Conservation (phyloP, 2,329 filamentous ascomycete species). For the Penicillium sp. region DNA sequence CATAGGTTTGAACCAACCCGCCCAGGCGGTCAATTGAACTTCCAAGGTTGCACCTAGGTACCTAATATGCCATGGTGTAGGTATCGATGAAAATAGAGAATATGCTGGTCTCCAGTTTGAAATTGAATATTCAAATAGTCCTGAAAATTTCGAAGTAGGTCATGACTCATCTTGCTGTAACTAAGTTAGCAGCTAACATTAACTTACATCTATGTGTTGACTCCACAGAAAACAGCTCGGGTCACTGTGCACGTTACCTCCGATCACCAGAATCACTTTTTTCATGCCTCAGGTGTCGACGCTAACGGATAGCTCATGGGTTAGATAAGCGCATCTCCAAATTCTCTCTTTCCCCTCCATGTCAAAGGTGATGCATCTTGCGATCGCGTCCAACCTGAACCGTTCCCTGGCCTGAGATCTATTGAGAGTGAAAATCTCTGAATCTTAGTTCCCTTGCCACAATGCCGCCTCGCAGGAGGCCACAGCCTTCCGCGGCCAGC, state of each 20-base stretch:
- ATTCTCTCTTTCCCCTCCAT: slow-evolving; percentile 27
- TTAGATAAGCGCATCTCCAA: slow-evolving; percentile 26
- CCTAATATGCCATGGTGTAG: too few relatives aligned
- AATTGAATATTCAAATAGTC: too few relatives aligned
- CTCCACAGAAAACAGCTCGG: too few relatives aligned
- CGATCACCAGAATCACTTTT: neutral
- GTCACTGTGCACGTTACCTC: too few relatives aligned
- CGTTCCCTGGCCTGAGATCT: slow-evolving; percentile 12
- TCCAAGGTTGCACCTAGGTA: too few relatives aligned
- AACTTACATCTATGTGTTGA: neutral
- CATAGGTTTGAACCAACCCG: too few relatives aligned
- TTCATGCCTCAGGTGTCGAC: slow-evolving; percentile 15
- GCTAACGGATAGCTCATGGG: slow-evolving; percentile 19
- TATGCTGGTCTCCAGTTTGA: too few relatives aligned
- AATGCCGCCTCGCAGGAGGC: slow-evolving; percentile 42
- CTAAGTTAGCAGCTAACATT: neutral
- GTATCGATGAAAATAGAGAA: too few relatives aligned
- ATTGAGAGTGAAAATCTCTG: neutral
- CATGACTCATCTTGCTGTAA: neutral
- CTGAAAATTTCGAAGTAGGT: neutral
- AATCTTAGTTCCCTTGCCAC: slow-evolving; percentile 10
- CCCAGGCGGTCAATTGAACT: too few relatives aligned
- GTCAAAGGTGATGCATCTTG: slow-evolving; percentile 1
- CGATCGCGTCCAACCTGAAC: slow-evolving; percentile 2
- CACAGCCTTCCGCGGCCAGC: slow-evolving; percentile 31